Evolutionary conservation across 2,329 filamentous ascomycete species (phyloP), one percentile per base, ranked within the genome.

Genomic region (Claviceps lovelessii): DNA sequence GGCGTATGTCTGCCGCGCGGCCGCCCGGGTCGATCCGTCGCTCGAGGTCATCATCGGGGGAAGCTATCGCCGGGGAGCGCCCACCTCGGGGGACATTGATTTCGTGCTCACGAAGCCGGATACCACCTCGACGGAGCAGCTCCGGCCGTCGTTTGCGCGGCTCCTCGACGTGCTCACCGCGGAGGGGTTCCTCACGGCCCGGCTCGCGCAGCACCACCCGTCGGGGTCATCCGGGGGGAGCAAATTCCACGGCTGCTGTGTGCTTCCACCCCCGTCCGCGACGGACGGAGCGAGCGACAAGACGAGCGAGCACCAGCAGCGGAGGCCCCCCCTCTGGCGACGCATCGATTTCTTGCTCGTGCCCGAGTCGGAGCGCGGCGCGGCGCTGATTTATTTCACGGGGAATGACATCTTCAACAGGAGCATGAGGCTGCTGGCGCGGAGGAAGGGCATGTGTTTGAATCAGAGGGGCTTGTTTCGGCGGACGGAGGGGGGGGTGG

Each of bases 391-490:
- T n/a, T 96, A 96, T 65, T 97, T 96, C 64, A 96, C 91, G 0
- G 91, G 91, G 1, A 93, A 96, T 61, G 90, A 95, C 65, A 85
- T 95, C 39, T 96, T 96, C 72, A 96, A 96, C 67, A 76, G 90
- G 17, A 94, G 88, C 64, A 80, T 96, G 67, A 74, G 91, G 59
- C 70, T 94, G 17, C 68, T 96, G 59, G 89, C 90, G 15, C 80
- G 82, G 44, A 89, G 82, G 69, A 93, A 88, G 70, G 80, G 82
- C 0, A 90, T 94, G 88, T 73, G 86, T 52, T 66, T 97, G 54
- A 96, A 95, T 61, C 90, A 96, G 69, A 75, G 79, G 35, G 91
- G 90, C 0, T 67, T 97, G 54, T 95, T 84, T 62, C 79, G 75
- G 61, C 79, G 88, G 66, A 83, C 88, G 1, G n/a, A 0, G 4